phyloP scores from a whole-genome alignment of 257 asterid species.

The Agastache rugosa region DNA sequence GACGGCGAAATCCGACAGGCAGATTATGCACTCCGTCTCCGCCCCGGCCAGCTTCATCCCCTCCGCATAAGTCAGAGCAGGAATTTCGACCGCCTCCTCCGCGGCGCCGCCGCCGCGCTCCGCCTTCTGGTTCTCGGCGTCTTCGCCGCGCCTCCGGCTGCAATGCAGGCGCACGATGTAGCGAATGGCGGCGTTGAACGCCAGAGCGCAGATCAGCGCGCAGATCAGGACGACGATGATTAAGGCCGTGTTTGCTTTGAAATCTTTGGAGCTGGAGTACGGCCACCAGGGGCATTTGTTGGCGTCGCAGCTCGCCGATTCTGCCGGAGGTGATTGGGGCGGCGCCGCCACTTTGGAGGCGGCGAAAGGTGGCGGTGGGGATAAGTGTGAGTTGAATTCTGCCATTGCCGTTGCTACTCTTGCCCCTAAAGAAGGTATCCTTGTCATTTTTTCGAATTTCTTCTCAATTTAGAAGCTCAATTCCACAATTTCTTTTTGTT shows the following conservation, averaged over 20 bases:
- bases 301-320: slow-evolving; percentile 42
- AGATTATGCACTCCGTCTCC: slow-evolving; percentile 60
- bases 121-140: slow-evolving; percentile 20
- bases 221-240: slow-evolving; percentile 54
- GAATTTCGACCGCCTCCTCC: slow-evolving; percentile 36
- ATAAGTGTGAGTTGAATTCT: slow-evolving; percentile 40
- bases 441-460: slow-evolving; percentile 39
- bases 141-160: slow-evolving; percentile 34
- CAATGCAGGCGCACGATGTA: slow-evolving; percentile 45
- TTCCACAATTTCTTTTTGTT: background rate
- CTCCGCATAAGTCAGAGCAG: slow-evolving; percentile 39
- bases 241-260: slow-evolving; percentile 61
- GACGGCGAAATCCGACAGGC: slow-evolving; percentile 53
- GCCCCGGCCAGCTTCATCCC: slow-evolving; percentile 53
- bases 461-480: background rate
- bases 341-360: slow-evolving; percentile 32
- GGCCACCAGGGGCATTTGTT: slow-evolving; percentile 75
- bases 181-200: slow-evolving; percentile 53
- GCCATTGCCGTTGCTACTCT: slow-evolving; percentile 40
- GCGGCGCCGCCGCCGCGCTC: slow-evolving; percentile 28
- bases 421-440: slow-evolving; percentile 33
- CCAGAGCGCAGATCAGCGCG: slow-evolving; percentile 51
- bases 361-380: slow-evolving; percentile 40
- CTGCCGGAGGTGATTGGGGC: slow-evolving; percentile 37
- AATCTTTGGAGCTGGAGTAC: slow-evolving; percentile 60